phyloP scores from a whole-genome alignment of 192 early-diverging fungal species.

The Podochytrium sp. region DNA sequence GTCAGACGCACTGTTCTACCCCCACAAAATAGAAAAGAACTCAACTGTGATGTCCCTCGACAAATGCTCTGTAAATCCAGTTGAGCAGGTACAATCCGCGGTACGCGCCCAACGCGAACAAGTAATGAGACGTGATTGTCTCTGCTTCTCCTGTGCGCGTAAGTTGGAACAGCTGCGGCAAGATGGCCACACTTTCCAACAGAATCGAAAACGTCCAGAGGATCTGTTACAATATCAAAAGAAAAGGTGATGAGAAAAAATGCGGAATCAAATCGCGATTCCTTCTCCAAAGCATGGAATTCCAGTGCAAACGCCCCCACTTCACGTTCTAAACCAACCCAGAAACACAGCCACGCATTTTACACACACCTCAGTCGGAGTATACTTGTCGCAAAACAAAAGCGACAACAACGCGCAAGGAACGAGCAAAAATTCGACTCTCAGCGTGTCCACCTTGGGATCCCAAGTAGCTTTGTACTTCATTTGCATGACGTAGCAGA shows the following conservation, averaged over 20 bases:
- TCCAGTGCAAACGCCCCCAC: not conserved
- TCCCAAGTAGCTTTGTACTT: conserved; percentile 92
- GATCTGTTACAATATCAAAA: conserved; percentile 61
- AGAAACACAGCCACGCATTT: not conserved
- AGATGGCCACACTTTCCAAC: conserved; percentile 94
- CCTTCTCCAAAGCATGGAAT: not conserved
- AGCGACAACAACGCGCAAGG: conserved; percentile 72
- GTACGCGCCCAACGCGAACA: conserved; percentile 96
- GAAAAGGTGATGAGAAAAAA: no score
- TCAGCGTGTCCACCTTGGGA: conserved; percentile 87
- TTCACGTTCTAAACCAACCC: not conserved
- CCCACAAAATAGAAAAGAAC: not conserved
- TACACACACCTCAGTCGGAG: conserved; percentile 67
- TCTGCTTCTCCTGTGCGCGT: conserved; percentile 97
- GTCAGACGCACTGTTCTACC: conserved; percentile 25
- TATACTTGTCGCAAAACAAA: conserved; percentile 74
- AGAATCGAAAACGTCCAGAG: conserved; percentile 98
- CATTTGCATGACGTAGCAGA: conserved; percentile 87
- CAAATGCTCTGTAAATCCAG: conserved; percentile 92
- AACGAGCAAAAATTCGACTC: conserved; percentile 82
- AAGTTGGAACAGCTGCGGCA: conserved; percentile 97
- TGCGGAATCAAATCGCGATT: not conserved
- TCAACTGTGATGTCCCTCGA: conserved; percentile 45
- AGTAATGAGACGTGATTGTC: conserved; percentile 98
- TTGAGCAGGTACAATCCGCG: conserved; percentile 87